Base-by-base conservation (phyloP, 345 rosid genomes). In the Citropsis articulata region DNA sequence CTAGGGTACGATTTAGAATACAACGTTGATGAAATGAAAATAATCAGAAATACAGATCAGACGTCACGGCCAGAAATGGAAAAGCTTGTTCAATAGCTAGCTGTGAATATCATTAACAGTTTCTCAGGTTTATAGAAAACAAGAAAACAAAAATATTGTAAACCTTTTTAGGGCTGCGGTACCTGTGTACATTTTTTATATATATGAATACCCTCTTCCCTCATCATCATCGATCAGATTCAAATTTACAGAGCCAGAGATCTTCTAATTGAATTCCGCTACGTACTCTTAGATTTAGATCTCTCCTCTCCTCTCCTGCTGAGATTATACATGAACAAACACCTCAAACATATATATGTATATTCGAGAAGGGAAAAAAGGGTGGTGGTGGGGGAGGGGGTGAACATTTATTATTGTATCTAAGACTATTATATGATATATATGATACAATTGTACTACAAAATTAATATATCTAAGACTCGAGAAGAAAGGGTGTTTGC, bases 401-500 rank as follows among this genome's bases (percentile, higher is more conserved):
- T 13, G 50, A 45, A 45, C 50, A 45, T 45, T 45, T 45, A 45
- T 45, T 13, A 45, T 5, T 45, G 45, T 40, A 9, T 40, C 45
- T 40, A 9, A 40, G 45, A 40, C 45, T 40, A 45, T 45, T 9
- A 7, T 25, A 67, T 74, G 65, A 70, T 64, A 10, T 62, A 28
- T 62, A 36, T 56, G 14, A 61, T 21, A 77, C 50, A 72, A 18
- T 50, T 65, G 25, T 22, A 6, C 6, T 66, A 21, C 75, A 9
- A 61, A 61, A 60, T n/a, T 45, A 45, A 45, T 45, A 45, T 45
- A 12, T 80, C 65, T 81, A 78, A 75, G 77, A 56, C n/a, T 81
- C 88, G 9, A 89, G 82, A 55, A 81, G 70, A 72, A 84, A 85
- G n/a, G 88, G 83, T 48, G 88, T 33, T 77, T 83, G 81, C 27